phyloP scores from a whole-genome alignment of 768 basidiomycete species.

The Amanita subjunquillea region DNA sequence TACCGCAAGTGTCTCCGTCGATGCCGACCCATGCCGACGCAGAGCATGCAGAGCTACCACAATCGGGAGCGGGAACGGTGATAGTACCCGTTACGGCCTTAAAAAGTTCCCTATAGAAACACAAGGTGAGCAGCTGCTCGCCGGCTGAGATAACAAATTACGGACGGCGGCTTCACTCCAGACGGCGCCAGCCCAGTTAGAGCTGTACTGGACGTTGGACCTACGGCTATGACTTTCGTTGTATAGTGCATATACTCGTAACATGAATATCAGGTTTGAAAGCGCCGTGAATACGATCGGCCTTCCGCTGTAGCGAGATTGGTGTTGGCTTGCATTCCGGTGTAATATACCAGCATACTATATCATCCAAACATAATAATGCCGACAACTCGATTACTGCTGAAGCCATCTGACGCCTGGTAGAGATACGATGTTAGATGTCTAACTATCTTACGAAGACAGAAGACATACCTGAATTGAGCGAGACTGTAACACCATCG shows the following conservation, averaged over 20 bases:
- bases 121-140: not conserved
- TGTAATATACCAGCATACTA: not conserved
- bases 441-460: not conserved
- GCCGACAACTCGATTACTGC: not conserved
- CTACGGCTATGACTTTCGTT: too few species aligned
- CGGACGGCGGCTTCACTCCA: constrained; percentile 15
- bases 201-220: constrained; percentile 17
- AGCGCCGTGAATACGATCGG: not conserved
- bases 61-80: constrained; percentile 19
- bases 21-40: constrained; percentile 27
- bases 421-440: not conserved
- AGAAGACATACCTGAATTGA: not conserved
- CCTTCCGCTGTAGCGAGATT: not conserved
- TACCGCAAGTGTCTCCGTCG: constrained; percentile 24
- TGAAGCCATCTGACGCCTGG: not conserved
- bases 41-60: constrained; percentile 11
- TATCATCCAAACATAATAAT: not conserved
- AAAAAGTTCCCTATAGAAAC: not conserved
- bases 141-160: not conserved
- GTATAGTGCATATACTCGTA: not conserved
- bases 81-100: constrained; percentile 22
- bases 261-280: not conserved
- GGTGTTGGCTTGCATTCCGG: not conserved
- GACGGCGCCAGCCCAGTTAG: constrained; percentile 26
- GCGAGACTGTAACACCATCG: not conserved